A percentile compares a stretch with the other conserved stretches of the same genome.
Conservation (phyloP, 129 eudicot genomes). For the Lactuca saligna region DNA sequence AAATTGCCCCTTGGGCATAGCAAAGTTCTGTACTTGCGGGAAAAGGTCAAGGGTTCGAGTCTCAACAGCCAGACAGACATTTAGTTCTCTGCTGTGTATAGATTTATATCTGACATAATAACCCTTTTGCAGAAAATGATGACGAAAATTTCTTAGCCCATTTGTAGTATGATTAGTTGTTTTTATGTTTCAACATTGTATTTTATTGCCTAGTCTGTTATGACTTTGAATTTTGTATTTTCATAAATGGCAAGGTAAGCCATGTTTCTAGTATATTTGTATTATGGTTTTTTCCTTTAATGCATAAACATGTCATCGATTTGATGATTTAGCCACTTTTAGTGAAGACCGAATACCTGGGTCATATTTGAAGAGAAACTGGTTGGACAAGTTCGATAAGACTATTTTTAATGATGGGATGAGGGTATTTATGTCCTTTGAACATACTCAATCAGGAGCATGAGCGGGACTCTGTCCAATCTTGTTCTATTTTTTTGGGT, state of each 20-base stretch:
- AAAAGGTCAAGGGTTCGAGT: neutral
- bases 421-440: too few relatives aligned
- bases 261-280: neutral
- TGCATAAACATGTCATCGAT: neutral
- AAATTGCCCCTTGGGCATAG: neutral
- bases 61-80: neutral
- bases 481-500: too few relatives aligned
- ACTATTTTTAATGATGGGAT: neutral
- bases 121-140: slow-evolving; percentile 22
- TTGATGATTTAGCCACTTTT: slow-evolving; percentile 4
- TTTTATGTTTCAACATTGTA: slow-evolving; percentile 9
- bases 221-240: slow-evolving; percentile 18
- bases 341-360: too few relatives aligned
- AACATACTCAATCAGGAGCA: too few relatives aligned
- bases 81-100: too few relatives aligned
- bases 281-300: neutral
- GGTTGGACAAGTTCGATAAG: neutral
- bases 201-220: slow-evolving; percentile 14
- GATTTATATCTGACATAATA: too few relatives aligned
- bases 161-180: slow-evolving; percentile 21
- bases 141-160: slow-evolving; percentile 1
- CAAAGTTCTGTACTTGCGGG: neutral
- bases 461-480: too few relatives aligned
- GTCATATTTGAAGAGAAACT: too few relatives aligned
- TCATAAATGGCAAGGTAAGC: slow-evolving; percentile 19